Evolutionary conservation across 805 yeast genomes (phyloP), one percentile per base, ranked within the genome.

Genomic region (Starmerella stigmatis): DNA sequence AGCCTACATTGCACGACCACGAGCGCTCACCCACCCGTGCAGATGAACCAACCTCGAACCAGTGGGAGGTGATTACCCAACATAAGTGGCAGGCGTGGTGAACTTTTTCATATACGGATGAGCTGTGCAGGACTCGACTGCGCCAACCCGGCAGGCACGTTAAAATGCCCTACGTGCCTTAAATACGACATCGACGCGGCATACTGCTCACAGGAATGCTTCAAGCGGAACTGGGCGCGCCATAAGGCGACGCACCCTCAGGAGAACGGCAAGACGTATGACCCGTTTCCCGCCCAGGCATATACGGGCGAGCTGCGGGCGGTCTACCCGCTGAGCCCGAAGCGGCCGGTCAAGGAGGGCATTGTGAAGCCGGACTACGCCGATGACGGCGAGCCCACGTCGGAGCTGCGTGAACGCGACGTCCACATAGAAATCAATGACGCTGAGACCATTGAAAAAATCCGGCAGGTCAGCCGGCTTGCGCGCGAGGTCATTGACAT

Each of bases 161-260:
- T 92, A 53, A 86, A 86, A 61, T 92, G 98, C 63, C 98, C 98
- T 0, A 70, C 88, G 13, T 92, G 98, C 64, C 65, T 92, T 50
- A 88, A 92, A 60, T 72, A 71, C 49, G 84, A 78, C 13, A 55
- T 75, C 41, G 68, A 71, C 32, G 68, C 75, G 40, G 72, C 72
- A 16, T 92, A 89, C 64, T 92, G 98, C 67, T 73, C 78, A 58
- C 94, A 88, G 53, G 65, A 66, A 1, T 89, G 98, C 64, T 89
- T 85, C 68, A 76, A 81, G 60, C 66, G 80, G n/a, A 61, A 62
- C 54, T 63, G 66, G 66, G 28, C 54, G 20, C 44, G 30, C 13
- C 98, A 89, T 62, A 88, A 86, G 66, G 72, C 77, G 23, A 67
- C 78, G 44, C 96, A 88, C 61, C 70, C 78, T 12, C 72, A 49